These are phyloP conservation scores for Benincasa hispida DNA, from an alignment of 306 rosid genomes.

Conservation along the genomic window DNA sequence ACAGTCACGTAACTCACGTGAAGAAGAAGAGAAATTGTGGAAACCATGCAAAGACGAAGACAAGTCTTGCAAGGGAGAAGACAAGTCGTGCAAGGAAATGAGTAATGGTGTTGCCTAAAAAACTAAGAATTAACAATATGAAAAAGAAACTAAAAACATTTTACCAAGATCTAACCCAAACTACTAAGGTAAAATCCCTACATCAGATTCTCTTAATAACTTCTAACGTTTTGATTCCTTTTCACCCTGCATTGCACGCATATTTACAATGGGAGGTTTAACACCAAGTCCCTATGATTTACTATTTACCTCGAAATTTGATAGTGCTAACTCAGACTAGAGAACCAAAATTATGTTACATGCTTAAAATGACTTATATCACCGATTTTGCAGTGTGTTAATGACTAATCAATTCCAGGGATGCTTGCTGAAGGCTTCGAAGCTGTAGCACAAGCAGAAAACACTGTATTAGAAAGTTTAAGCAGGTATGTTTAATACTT, in stretches of 20 bases:
- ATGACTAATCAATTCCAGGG: conserved; percentile 56
- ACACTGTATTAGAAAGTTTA: conserved; percentile 66
- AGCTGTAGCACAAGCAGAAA: conserved; percentile 70
- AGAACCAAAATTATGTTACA: neutral
- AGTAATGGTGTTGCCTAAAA: too few species aligned
- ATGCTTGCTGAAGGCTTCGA: conserved; percentile 58
- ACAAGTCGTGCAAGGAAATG: too few species aligned
- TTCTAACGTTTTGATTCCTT: neutral
- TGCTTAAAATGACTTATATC: conserved; percentile 18
- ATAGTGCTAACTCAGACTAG: neutral
- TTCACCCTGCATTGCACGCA: neutral
- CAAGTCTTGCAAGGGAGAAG: too few species aligned
- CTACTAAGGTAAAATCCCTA: too few species aligned
- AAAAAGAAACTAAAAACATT: neutral
- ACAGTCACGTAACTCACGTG: too few species aligned
- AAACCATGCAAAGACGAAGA: too few species aligned
- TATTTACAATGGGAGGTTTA: neutral
- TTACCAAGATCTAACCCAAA: too few species aligned
- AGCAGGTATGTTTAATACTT: conserved; percentile 48
- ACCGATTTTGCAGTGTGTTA: conserved; percentile 21
- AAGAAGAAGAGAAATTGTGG: too few species aligned
- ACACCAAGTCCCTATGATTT: neutral
- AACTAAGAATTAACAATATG: too few species aligned
- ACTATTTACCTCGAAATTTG: neutral
- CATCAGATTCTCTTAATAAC: too few species aligned